Base-by-base conservation (phyloP, 2,329 filamentous ascomycete genomes). In the Stachybotrys chlorohalonatus region DNA sequence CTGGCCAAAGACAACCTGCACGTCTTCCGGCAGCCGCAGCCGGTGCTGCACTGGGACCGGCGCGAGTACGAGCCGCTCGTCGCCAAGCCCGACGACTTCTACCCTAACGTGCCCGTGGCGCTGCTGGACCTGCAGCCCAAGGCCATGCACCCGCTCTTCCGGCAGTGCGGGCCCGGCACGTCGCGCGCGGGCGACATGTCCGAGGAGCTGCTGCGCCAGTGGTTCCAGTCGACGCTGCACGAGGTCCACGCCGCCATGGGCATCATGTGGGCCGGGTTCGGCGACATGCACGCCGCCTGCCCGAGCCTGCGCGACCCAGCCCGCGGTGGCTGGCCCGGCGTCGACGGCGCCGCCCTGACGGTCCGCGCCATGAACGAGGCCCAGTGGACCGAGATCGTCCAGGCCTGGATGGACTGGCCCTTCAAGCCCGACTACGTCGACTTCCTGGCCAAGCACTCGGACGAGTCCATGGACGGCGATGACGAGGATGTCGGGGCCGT, bases 81-180 rank as follows among this genome's bases (percentile, higher is more conserved):
- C 30, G 78, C 82, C 3, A 57, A 73, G 5, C 52, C 69, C 0
- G 63, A 78, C 1, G 91, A 95, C 59, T 86, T 90, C 62, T 89
- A 78, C 66, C 90, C 89, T 1, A 73, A 78, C 30, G 68, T 75
- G 8, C 71, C 75, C 7, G 73, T 82, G 54, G 70, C 74, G 11
- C 79, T 93, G 4, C 66, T 91, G 15, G 87, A 91, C 66, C 73
- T 90, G 56, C 80, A 85, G 59, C 87, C 89, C 4, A 77, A 78
- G 59, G 65, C 74, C 3, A 70, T 78, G 57, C 74, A 77, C 60
- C 74, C 72, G 1, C 61, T 81, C 2, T 62, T 85, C 17, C 74
- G 74, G 7, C 65, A 78, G 53, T 69, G 70, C 53, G 78, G 78
- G 0, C 66, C 71, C 2, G 56, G 54, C 1, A 70, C 68, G 2